These are phyloP conservation scores for Hericium alpestre DNA, from an alignment of 768 basidiomycete genomes.

Conservation along the genomic window DNA sequence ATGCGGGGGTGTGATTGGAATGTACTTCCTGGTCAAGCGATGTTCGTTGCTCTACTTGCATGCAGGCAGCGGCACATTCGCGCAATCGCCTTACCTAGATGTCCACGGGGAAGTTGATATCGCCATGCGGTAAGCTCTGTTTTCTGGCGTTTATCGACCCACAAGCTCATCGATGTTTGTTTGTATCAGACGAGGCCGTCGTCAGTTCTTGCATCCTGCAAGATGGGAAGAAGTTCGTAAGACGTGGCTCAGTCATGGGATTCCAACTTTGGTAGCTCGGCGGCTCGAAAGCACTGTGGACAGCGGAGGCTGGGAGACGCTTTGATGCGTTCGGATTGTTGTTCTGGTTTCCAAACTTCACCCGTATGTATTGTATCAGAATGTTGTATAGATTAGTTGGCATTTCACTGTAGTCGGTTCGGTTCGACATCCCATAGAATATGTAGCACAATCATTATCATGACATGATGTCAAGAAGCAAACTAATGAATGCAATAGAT, in stretches of 20 bases:
- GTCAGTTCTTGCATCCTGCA: slow-evolving; percentile 76
- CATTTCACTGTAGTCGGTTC: neutral
- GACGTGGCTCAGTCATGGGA: slow-evolving; percentile 81
- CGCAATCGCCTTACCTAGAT: slow-evolving; percentile 84
- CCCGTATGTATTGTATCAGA: neutral
- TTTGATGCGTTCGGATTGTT: slow-evolving; percentile 29
- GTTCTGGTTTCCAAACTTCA: neutral
- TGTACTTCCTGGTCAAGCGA: slow-evolving; percentile 87
- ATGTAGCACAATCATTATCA: neutral
- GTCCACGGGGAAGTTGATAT: slow-evolving; percentile 89
- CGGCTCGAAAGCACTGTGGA: slow-evolving; percentile 82
- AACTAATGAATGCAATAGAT: neutral
- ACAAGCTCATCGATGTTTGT: neutral
- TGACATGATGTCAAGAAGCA: neutral
- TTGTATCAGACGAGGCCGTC: slow-evolving; percentile 61
- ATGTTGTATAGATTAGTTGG: neutral
- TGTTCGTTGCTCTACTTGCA: slow-evolving; percentile 87
- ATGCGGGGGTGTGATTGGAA: slow-evolving; percentile 80
- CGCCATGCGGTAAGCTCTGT: slow-evolving; percentile 64
- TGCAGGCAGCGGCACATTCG: slow-evolving; percentile 81
- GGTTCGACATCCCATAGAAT: too few relatives aligned
- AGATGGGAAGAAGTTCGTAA: slow-evolving; percentile 89
- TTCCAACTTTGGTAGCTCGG: slow-evolving; percentile 83
- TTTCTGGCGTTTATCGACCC: neutral
- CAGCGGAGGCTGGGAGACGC: slow-evolving; percentile 87